Conservation (phyloP, 495 filamentous ascomycete genomes). For the Viridothelium virens region DNA sequence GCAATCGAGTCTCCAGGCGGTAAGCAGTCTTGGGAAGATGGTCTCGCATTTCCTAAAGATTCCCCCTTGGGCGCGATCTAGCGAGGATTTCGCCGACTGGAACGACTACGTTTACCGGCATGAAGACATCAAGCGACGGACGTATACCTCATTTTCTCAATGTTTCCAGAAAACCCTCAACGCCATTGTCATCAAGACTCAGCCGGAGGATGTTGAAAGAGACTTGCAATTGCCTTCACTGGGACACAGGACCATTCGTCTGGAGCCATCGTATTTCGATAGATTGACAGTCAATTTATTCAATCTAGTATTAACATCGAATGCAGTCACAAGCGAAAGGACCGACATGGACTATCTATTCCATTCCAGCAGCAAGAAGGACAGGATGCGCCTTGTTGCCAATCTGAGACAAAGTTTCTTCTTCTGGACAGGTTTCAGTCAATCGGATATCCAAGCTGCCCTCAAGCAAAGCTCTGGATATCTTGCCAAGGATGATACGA, state of each 20-base stretch:
- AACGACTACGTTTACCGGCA: slow-evolving; percentile 64
- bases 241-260: slow-evolving; percentile 59
- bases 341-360: slow-evolving; percentile 84
- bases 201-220: slow-evolving; percentile 55
- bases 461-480: slow-evolving; percentile 59
- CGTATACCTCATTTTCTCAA: slow-evolving; percentile 35
- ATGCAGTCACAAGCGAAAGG: slow-evolving; percentile 83
- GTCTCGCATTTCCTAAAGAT: slow-evolving; percentile 64
- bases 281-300: slow-evolving; percentile 79
- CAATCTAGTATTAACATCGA: slow-evolving; percentile 68
- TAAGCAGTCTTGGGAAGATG: slow-evolving; percentile 65
- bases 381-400: slow-evolving; percentile 56
- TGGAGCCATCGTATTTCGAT: slow-evolving; percentile 79
- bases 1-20: slow-evolving; percentile 27
- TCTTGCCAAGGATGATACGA: slow-evolving; percentile 46
- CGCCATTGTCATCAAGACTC: slow-evolving; percentile 74
- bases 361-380: slow-evolving; percentile 58
- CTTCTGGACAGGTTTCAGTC: slow-evolving; percentile 74
- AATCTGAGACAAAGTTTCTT: slow-evolving; percentile 86
- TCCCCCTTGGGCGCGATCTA: slow-evolving; percentile 64
- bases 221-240: slow-evolving; percentile 62
- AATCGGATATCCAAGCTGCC: slow-evolving; percentile 51
- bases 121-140: slow-evolving; percentile 41
- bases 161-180: slow-evolving; percentile 66
- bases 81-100: slow-evolving; percentile 55